Evolutionary conservation across 164 flowering plant species (phyloP), one percentile per base, ranked within the genome.

Genomic region (Magnolia officinalis): DNA sequence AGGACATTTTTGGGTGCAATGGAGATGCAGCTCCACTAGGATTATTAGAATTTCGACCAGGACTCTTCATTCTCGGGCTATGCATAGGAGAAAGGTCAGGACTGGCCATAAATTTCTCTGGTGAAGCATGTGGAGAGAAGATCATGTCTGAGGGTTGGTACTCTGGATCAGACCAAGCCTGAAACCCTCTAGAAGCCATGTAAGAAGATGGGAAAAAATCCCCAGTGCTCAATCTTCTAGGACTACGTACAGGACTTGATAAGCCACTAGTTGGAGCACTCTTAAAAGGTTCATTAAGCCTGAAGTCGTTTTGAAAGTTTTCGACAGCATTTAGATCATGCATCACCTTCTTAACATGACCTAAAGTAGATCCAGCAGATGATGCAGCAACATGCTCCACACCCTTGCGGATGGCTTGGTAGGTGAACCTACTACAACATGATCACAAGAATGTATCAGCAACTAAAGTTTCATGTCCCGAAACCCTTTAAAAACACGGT

Each of bases 201-300:
- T 81, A 66, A 21, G 81, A 76, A 67, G 82, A 74, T 52, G 78
- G 79, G 20, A 77, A 81, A 29, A 76, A 67, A 65, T 88, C 88
- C 59, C 76, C 81, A 5, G 77, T 52, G 77, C 81, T 81, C 63
- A 55, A 64, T 72, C 86, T 86, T 71, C 80, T 83, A 45, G 97
- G 95, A 80, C 97, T 92, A n/a, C 67, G 82, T 19, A 59, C 67
- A 72, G 92, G 90, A 81, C 95, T 91, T 59, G 90, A 76, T 49
- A 81, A 87, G 8, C 91, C 86, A 78, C 92, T 90, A 13, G 81
- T 68, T 45, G 95, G 94, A 77, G 93, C 92, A 88, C 95, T 93
- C 77, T 70, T 80, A 50, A 50, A 59, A 74, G 91, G 88, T 74
- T 79, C 80, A 77, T 78, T 80, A 24, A 82, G 31, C 80, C 71